Evolutionary conservation across 2,329 filamentous ascomycete genomes (phyloP).

Genomic region (Arthrobotrys megalospora): DNA sequence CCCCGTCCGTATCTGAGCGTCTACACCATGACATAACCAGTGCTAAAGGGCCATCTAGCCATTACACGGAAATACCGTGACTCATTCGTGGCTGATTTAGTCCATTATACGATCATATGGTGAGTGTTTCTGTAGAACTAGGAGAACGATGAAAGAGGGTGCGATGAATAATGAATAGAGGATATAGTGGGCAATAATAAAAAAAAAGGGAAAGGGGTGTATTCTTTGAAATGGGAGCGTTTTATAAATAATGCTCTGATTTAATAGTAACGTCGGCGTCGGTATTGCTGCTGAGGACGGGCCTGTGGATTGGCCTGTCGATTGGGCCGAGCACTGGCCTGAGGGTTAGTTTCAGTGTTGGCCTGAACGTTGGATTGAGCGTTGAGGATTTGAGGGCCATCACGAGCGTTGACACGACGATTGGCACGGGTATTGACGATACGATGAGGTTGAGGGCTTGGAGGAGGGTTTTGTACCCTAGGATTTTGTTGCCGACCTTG

Average conservation of each 20-base stretch:
- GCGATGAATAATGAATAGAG: background rate
- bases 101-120: background rate
- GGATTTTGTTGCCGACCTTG: no score
- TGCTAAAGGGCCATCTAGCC: constrained; percentile 10
- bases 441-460: background rate
- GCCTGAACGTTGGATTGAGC: background rate
- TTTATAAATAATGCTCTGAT: constrained; percentile 57
- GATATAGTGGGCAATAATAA: constrained; percentile 1
- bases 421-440: background rate
- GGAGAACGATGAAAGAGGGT: constrained; percentile 3
- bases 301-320: background rate
- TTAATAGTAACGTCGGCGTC: background rate
- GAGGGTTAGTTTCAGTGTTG: background rate
- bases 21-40: constrained; percentile 29
- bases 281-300: background rate
- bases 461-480: background rate
- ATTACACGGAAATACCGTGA: constrained; percentile 16
- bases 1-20: background rate
- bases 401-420: no score
- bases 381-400: background rate
- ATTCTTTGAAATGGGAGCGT: constrained; percentile 27
- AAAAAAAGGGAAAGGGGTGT: background rate
- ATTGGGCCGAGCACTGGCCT: background rate
- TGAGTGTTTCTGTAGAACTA: background rate
- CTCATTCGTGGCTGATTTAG: constrained; percentile 12